Percentiles rank a stretch among this genome's conserved stretches.
phyloP scores from a whole-genome alignment of 2,329 filamentous ascomycete species.

The Cordyceps sp. region DNA sequence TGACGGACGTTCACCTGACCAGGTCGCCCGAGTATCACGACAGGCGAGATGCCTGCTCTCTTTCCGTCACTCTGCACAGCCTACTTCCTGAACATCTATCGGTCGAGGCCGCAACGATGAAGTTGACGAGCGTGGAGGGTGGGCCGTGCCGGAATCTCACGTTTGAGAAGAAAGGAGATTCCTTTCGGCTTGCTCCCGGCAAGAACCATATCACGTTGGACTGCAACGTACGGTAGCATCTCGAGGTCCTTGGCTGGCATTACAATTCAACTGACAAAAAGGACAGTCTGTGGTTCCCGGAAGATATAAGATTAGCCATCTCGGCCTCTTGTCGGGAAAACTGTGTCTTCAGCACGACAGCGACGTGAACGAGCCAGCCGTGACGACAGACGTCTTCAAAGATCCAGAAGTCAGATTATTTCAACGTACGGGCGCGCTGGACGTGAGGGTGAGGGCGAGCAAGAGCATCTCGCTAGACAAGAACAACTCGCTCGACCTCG shows the following conservation, averaged over 20 bases:
- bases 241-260: too few relatives aligned
- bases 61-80: slow-evolving; percentile 53
- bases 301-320: slow-evolving; percentile 56
- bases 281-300: slow-evolving; percentile 50
- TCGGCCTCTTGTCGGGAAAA: slow-evolving; percentile 48
- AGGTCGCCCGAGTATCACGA: slow-evolving; percentile 53
- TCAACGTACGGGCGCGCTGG: slow-evolving; percentile 50
- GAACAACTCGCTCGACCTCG: slow-evolving; percentile 60
- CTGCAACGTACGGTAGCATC: slow-evolving; percentile 15
- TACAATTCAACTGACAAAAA: too few relatives aligned
- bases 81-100: slow-evolving; percentile 54
- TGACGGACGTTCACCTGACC: slow-evolving; percentile 50
- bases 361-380: slow-evolving; percentile 28
- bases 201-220: slow-evolving; percentile 21
- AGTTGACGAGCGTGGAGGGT: slow-evolving; percentile 37
- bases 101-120: slow-evolving; percentile 47
- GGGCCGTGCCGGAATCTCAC: slow-evolving; percentile 43
- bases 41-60: slow-evolving; percentile 56
- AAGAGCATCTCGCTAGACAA: slow-evolving; percentile 65
- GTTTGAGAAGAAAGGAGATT: slow-evolving; percentile 12
- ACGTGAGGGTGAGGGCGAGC: slow-evolving; percentile 49
- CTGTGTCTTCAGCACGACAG: slow-evolving; percentile 50
- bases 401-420: slow-evolving; percentile 55
- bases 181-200: slow-evolving; percentile 28
- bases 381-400: slow-evolving; percentile 34